Conservation (phyloP, 2,329 filamentous ascomycete genomes). For the Parasarocladium wereldwijsianum region DNA sequence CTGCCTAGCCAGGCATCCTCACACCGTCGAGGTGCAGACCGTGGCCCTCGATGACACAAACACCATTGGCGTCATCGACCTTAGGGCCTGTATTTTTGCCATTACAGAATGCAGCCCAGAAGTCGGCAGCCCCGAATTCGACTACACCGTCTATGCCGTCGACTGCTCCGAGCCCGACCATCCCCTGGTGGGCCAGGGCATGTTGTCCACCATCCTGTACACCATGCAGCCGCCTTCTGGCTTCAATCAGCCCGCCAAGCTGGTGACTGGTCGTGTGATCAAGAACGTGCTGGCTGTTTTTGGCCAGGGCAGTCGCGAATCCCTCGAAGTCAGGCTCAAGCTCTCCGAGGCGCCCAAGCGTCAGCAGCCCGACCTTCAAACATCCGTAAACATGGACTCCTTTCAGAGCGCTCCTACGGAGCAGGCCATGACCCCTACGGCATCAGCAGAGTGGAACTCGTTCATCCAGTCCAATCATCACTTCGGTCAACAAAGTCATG, state of each 20-base stretch:
- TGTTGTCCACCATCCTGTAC: constrained; percentile 72
- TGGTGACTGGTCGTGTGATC: constrained; percentile 82
- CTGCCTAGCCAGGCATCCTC: constrained; percentile 75
- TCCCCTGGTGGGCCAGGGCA: constrained; percentile 86
- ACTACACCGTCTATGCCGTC: constrained; percentile 95
- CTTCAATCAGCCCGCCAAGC: constrained; percentile 39
- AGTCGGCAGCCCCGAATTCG: constrained; percentile 50
- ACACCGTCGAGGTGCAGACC: constrained; percentile 66
- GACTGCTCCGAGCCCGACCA: constrained; percentile 93
- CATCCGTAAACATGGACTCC: constrained; percentile 8
- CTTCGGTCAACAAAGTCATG: constrained; percentile 21
- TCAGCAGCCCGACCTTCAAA: constrained; percentile 12
- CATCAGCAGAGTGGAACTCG: constrained; percentile 63
- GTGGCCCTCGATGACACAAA: constrained; percentile 65
- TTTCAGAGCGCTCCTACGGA: constrained; percentile 13
- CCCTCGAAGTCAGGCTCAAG: constrained; percentile 82
- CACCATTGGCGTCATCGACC: constrained; percentile 75
- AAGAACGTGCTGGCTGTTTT: constrained; percentile 78
- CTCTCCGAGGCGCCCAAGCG: constrained; percentile 61
- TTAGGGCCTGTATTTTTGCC: constrained; percentile 75
- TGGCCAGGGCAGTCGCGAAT: constrained; percentile 62
- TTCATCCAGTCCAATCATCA: constrained; percentile 60
- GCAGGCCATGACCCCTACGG: constrained; percentile 32
- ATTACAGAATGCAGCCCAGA: constrained; percentile 72
- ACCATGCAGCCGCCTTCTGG: constrained; percentile 22